Conservation (phyloP, 257 asterid genomes). For the Voacanga thouarsii region DNA sequence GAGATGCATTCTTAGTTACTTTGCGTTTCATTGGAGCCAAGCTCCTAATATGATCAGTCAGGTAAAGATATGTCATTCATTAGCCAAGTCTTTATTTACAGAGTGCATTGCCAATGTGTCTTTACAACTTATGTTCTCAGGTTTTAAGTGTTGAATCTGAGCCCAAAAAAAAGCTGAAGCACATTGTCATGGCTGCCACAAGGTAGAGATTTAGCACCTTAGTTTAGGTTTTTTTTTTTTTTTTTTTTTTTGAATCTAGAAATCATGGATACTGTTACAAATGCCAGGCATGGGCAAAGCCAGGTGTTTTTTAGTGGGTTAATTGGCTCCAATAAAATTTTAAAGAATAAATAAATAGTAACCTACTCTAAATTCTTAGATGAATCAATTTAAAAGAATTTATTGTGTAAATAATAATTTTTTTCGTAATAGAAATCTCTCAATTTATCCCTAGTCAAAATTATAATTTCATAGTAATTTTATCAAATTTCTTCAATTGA, state of each 20-base stretch:
- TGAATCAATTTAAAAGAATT: no score
- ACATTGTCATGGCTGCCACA: slow-evolving; percentile 89
- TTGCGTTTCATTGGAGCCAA: slow-evolving; percentile 87
- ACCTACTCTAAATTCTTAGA: no score
- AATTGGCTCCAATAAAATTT: no score
- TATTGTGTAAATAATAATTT: no score
- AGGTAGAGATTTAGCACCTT: slow-evolving; percentile 40
- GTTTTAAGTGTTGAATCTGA: slow-evolving; percentile 68
- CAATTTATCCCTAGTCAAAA: no score
- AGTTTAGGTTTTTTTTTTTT: neutral
- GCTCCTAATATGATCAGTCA: slow-evolving; percentile 75
- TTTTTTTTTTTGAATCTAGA: no score
- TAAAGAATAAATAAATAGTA: no score
- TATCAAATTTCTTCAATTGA: no score
- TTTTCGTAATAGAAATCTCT: no score
- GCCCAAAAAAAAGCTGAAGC: slow-evolving; percentile 77
- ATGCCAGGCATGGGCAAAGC: neutral
- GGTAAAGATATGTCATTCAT: slow-evolving; percentile 32
- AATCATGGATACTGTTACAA: neutral
- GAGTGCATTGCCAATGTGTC: neutral
- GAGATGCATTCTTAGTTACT: slow-evolving; percentile 86
- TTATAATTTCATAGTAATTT: no score
- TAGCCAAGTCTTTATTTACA: neutral
- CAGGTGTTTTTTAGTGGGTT: no score
- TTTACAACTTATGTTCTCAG: slow-evolving; percentile 32